phyloP scores from a whole-genome alignment of 139 green algal genomes.

The Chlamydomonas incerta region DNA sequence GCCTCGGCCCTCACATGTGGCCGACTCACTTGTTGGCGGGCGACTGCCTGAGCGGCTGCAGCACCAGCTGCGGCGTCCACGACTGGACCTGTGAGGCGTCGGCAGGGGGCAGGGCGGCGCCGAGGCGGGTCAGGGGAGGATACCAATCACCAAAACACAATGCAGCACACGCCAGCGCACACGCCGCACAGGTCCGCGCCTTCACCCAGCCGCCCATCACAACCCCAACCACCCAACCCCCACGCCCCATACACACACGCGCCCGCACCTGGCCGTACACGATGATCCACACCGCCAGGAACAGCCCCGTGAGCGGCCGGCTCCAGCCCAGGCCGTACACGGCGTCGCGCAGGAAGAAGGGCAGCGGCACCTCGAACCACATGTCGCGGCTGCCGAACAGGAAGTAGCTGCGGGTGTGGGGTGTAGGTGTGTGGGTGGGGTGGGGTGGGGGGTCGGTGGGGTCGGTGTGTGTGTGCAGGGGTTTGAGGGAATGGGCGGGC shows the following conservation, averaged over 20 bases:
- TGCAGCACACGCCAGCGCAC: too few species aligned
- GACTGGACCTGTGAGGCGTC: slow-evolving; percentile 85
- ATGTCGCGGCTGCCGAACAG: slow-evolving; percentile 84
- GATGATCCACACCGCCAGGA: slow-evolving; percentile 65
- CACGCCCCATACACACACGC: background rate
- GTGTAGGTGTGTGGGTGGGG: background rate
- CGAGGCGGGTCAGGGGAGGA: too few species aligned
- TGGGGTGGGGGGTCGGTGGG: background rate
- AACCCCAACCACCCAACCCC: too few species aligned
- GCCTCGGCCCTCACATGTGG: too few species aligned
- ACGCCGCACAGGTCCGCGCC: too few species aligned
- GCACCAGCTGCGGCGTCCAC: slow-evolving; percentile 81
- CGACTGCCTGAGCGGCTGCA: slow-evolving; percentile 78
- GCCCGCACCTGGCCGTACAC: slow-evolving; percentile 57
- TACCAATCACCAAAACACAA: too few species aligned
- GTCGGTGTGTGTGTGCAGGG: too few species aligned
- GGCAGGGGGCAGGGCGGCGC: too few species aligned
- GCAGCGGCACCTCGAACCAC: slow-evolving; percentile 91
- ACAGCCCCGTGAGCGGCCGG: slow-evolving; percentile 49
- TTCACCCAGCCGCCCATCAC: too few species aligned
- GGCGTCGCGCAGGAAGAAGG: slow-evolving; percentile 85
- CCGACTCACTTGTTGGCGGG: slow-evolving; percentile 81
- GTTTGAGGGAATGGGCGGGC: too few species aligned
- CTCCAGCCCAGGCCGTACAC: slow-evolving; percentile 79
- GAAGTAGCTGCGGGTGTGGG: slow-evolving; percentile 57